Evolutionary conservation across 441 rosid species (phyloP), one percentile per base, ranked within the genome.

Genomic region (Kokia cookei): DNA sequence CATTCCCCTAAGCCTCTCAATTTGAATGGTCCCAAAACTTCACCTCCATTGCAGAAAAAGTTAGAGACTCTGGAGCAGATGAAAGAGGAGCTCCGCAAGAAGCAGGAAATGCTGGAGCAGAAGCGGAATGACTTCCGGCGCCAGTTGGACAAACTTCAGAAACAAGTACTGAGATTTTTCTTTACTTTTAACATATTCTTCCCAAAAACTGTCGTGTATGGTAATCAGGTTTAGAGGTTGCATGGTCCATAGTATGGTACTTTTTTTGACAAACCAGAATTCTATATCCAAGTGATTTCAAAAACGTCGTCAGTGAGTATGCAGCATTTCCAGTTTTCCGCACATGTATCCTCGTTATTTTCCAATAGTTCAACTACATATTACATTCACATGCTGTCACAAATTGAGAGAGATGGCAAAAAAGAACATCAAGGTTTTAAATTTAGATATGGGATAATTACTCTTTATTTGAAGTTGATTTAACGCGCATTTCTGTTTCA

Each of bases 71-170:
- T 95, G 69, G 97, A 92, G 84, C 96, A 74, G 73, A 78, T 96
- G 86, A 94, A 89, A 86, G 97, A 92, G 84, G 86, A 90, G 50
- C 87, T 96, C 12, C 92, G 95, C 63, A 91, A 88, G 88, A 96
- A 91, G 85, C 99, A 86, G 82, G 94, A 94, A 83, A 77, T 91
- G 86, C 86, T 94, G 83, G 99, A 88, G 74, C 92, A 87, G 89
- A 94, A 93, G 83, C 89, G 97, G 67, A 88, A 80, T 45, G 91
- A 94, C 73, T 94, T 91, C 77, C 86, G 88, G 69, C 91, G 86
- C 65, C 82, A 89, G 76, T 80, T 93, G 89, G 88, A 88, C 47
- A 84, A 85, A 64, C 86, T 93, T 74, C 82, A 83, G 77, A 96
- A 89, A 90, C 97, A 96, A 71, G 98, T 94, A 85, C 72, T 75